Percentiles rank a stretch among this genome's conserved stretches.
phyloP scores from a whole-genome alignment of 73 alveolate species.

The Strombidium stylifer region DNA sequence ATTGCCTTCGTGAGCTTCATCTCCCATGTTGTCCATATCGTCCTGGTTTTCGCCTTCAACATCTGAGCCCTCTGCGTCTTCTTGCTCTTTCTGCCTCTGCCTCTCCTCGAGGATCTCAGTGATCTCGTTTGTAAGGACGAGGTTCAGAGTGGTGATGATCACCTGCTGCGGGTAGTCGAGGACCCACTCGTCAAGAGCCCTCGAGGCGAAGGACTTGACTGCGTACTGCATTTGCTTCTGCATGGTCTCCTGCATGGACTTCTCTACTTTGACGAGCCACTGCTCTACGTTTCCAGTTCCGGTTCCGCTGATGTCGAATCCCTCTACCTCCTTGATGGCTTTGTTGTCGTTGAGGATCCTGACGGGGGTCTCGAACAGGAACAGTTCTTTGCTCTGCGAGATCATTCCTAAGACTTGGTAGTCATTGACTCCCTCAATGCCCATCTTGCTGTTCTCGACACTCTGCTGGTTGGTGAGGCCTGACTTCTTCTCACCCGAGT shows the following conservation, averaged over 20 bases:
- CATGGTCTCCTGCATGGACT: constrained; percentile 61
- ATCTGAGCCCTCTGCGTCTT: not conserved
- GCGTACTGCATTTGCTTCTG: constrained; percentile 49
- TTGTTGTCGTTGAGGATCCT: constrained; percentile 33
- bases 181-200: constrained; percentile 77
- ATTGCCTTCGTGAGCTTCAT: too few relatives aligned
- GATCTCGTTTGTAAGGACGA: constrained; percentile 66
- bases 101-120: constrained; percentile 62
- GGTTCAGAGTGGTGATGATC: constrained; percentile 54
- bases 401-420: constrained; percentile 70
- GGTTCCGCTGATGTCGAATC: too few relatives aligned
- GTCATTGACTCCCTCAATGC: too few relatives aligned
- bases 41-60: not conserved
- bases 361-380: constrained; percentile 65
- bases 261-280: constrained; percentile 58
- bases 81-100: not conserved
- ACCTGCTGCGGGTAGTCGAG: constrained; percentile 69
- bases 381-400: constrained; percentile 46
- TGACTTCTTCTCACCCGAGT: too few relatives aligned
- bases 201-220: constrained; percentile 63
- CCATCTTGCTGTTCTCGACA: too few relatives aligned
- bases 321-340: too few relatives aligned
- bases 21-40: not conserved
- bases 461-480: too few relatives aligned
- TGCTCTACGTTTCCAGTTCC: too few relatives aligned